Base-by-base conservation (phyloP, 257 asterid genomes). In the Striga asiatica region DNA sequence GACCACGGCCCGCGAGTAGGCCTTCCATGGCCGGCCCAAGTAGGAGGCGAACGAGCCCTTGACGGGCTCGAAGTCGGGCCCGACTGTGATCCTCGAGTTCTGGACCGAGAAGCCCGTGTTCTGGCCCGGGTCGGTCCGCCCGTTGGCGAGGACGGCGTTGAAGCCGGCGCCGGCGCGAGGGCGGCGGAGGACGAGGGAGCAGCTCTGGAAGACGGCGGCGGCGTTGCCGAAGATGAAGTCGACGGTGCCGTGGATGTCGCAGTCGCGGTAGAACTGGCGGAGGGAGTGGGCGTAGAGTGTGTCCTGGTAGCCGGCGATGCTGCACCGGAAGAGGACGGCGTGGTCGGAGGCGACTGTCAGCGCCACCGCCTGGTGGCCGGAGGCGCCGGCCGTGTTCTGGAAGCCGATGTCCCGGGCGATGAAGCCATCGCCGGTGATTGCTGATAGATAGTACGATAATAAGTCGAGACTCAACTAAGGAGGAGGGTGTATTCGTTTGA, bases 171-270 rank as follows among this genome's bases (percentile, higher is more conserved):
- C 65, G 43, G 21, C 22, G 3, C 48, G 48, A 3, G 87, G 87
- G 21, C 77, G 80, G 43, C 87, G 83, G 13, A 78, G 73, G 35
- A 62, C 76, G 60, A 79, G 77, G 39, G 71, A 76, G 64, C 87
- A 76, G 51, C 65, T 52, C 50, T 80, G 87, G 29, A 80, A 62
- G 5, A 76, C 74, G 8, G 24, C 83, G 8, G 71, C 73, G 6
- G 81, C 81, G 56, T 80, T 80, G 11, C 87, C 87, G 56, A 80
- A 80, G 50, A 80, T 80, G 76, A 80, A 80, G 57, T 80, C 87
- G 7, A 80, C 79, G 3, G 87, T 80, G 6, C 87, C 87, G 39
- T 67, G 54, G 49, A 80, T 66, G 64, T 20, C 6, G 65, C 83
- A 80, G 31, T 51, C 54, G 10, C 73, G 43, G 70, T 70, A 79